Percentiles rank a stretch among this genome's conserved stretches.
phyloP scores from a whole-genome alignment of 306 rosid species.

The Castanospermum australe region DNA sequence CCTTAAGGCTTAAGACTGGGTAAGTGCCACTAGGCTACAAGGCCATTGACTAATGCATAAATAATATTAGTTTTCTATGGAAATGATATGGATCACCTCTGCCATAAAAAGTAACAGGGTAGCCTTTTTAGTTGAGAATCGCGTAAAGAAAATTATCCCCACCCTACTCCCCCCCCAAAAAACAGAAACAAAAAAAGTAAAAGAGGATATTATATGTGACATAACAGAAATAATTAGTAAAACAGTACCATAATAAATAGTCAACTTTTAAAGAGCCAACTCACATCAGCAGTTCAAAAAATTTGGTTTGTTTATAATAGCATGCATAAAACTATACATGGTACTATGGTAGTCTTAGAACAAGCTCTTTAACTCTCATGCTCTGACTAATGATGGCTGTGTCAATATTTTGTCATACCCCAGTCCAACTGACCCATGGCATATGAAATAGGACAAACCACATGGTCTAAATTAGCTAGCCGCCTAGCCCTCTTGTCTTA shows the following conservation, averaged over 20 bases:
- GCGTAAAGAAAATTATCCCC: background rate
- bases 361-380: background rate
- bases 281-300: background rate
- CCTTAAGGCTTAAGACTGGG: no score
- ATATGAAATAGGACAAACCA: slow-evolving; percentile 13
- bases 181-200: background rate
- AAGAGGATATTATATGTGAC: background rate
- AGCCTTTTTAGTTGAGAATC: background rate
- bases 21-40: no score
- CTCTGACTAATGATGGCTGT: slow-evolving; percentile 6
- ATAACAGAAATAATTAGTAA: background rate
- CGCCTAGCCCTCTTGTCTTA: background rate
- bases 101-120: slow-evolving; percentile 1
- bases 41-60: background rate
- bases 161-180: background rate
- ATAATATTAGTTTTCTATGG: background rate
- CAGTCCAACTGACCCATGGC: background rate
- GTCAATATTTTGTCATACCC: slow-evolving; percentile 13
- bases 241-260: background rate
- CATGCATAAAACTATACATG: background rate
- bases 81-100: background rate
- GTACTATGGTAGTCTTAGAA: background rate
- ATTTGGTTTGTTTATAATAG: background rate
- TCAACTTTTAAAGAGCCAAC: background rate
- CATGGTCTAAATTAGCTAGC: background rate